Evolutionary conservation across 2,329 filamentous ascomycete species (phyloP), one percentile per base, ranked within the genome.

Genomic region (Cladosporium sp.): DNA sequence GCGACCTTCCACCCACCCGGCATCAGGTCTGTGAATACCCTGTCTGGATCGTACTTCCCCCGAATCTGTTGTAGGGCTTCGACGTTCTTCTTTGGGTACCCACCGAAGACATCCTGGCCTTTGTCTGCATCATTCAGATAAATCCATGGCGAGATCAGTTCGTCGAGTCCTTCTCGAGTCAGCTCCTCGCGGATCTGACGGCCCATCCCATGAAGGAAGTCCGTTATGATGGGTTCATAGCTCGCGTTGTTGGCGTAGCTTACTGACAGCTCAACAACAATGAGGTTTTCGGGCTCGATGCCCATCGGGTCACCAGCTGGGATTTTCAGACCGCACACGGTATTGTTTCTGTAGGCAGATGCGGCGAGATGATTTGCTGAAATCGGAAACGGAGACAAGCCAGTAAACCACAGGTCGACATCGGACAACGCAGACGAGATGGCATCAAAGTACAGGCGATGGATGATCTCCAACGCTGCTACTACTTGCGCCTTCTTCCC

Each of bases 21-120:
- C 43, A 54, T 47, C 40, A 57, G 47, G 20, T 54, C 52, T 29
- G 57, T 50, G 24, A 61, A 61, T 1, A 60, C 53, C 4, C 45
- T 38, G n/a, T 52, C 39, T 8, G 58, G 53, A 47, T 59, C 59
- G 24, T 57, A 60, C 32, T 51, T 55, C 13, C 40, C 22, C 9
- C 50, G 43, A 12, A 59, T 54, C 7, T 39, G 19, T 30, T 42
- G 50, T 45, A 61, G 17, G 27, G 44, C 39, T 30, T 40, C 20
- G 29, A 50, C 39, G 13, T 55, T 60, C 11, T 51, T 49, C 27
- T 22, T 29, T 9, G 58, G 56, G 36, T 61, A 61, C 8, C 56
- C 48, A 17, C 41, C 47, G 9, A 61, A 51, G 1, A 57, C 53
- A 40, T 59, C 50, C 45, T 61, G 58, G 4, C 34, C 48, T 22